A percentile compares a stretch with the other conserved stretches of the same genome.
Conservation (phyloP, 495 filamentous ascomycete species). For the Tuber indicum region DNA sequence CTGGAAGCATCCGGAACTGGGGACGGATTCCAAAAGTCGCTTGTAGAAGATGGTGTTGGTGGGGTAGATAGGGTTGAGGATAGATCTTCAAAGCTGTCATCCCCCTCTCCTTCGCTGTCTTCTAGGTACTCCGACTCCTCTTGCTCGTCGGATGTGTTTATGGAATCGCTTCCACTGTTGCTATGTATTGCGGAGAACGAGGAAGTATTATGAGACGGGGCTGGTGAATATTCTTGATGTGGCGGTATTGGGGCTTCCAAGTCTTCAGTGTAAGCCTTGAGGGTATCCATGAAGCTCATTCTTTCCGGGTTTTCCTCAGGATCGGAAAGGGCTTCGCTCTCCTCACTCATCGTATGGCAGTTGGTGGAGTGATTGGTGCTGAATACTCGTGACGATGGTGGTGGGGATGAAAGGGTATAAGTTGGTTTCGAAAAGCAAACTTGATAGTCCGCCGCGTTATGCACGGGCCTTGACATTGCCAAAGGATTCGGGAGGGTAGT, state of each 20-base stretch:
- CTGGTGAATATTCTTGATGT: not conserved
- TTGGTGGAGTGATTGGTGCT: not conserved
- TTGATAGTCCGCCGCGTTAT: conserved; percentile 10
- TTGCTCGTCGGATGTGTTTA: not conserved
- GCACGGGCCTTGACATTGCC: conserved; percentile 5
- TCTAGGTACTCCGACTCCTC: not conserved
- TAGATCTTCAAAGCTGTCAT: not conserved
- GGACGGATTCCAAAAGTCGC: not conserved
- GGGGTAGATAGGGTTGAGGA: not conserved
- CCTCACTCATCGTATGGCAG: not conserved
- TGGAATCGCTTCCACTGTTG: not conserved
- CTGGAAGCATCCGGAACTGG: conserved; percentile 9
- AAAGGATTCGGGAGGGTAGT: not conserved
- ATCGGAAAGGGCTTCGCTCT: not conserved
- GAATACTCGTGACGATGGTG: not conserved
- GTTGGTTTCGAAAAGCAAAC: conserved; percentile 2
- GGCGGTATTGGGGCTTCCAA: not conserved
- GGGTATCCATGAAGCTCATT: not conserved
- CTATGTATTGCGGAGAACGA: not conserved
- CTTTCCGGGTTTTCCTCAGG: not conserved
- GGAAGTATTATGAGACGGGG: not conserved
- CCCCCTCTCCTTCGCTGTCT: not conserved
- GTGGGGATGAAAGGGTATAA: not conserved
- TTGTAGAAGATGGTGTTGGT: not conserved
- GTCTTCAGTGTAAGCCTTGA: not conserved